Base-by-base conservation (phyloP, 2,329 filamentous ascomycete genomes). In the Colletotrichum tofieldiae region DNA sequence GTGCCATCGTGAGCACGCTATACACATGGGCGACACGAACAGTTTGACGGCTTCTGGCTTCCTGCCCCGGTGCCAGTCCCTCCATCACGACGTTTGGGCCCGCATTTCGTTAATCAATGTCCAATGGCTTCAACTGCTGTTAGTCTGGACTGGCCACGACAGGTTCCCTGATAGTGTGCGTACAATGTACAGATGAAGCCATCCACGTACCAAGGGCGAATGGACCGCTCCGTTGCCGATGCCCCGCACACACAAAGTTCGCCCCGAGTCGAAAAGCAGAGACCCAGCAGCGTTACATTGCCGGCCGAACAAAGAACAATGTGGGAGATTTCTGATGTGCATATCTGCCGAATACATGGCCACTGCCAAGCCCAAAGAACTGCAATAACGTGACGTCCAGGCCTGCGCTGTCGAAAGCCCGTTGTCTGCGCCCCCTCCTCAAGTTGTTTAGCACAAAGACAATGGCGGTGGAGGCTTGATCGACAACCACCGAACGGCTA, bases 401-500 rank as follows among this genome's bases (percentile, higher is more conserved):
- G 23, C 35, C 26, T 51, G 35, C n/a, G 62, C 52, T 59, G 68
- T 35, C 58, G 65, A 51, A 58, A 14, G 39, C 32, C 18, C 12
- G 5, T 23, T 20, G 35, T 26, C 32, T 39, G 26, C 32, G 49
- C 49, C 56, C 47, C 26, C n/a, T 51, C 52, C 12, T 37, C 54
- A 55, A 32, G n/a, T 32, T 45, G 32, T 23, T 23, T 52, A 35
- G 43, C 52, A 69, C 64, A 56, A 71, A 61, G 49, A 67, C 55
- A 45, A 56, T 55, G 49, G 6, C 41, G 49, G 61, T 26, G 51
- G 55, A 8, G 55, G 41, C 20, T 62, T 41, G 68, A 51, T 67
- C 52, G 60, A 59, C 66, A 58, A 58, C 52, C 60, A 37, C 35
- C 35, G 35, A 23, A 52, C 52, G 26, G 23, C 60, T 6, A 16